Evolutionary conservation across 768 basidiomycete species (phyloP), one percentile per base, ranked within the genome.

Genomic region (Leccinum fibrillosum): DNA sequence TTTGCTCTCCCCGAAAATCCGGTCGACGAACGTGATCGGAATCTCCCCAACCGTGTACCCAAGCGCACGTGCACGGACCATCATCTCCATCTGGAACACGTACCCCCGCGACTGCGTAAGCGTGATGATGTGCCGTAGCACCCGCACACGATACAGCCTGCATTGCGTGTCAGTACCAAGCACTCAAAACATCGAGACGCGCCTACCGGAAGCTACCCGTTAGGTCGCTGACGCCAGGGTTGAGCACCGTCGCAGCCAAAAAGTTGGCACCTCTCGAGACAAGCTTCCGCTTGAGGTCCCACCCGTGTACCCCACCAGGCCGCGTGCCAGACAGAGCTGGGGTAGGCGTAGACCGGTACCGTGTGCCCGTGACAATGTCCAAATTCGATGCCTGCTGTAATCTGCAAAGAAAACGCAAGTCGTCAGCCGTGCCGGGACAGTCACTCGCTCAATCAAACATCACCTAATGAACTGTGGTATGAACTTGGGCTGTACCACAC

Each of bases 81-180:
- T 95, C 88, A 95, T 96, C 71, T 96, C 94, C 94, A 96, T 96
- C 79, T 96, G 94, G 78, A 96, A 95, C 30, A 96, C 94, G 65
- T 95, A 96, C 9, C 94, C 94, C 62, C 90, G 90, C 2, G 92
- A 93, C 60, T 87, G 82, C 2, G 90, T 93, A 62, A 87, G 81
- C 5, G 87, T 83, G 65, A 96, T 95, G 67, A 96, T 89, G 63
- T 92, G 86, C 50, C 82, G 83, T 55, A 96, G 78, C 7, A 90
- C 94, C 1, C 80, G 79, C 11, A 84, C 71, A 39, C 90, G 86
- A 71, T 96, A 96, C 15, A 96, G 72, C 59, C 91, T 91, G 47
- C 1, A 32, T 25, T 42, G 5, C 17, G 54, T 12, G 19, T 64
- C 53, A 54, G 49, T 53, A 23, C 2, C 13, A 44, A 23, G 52